Evolutionary conservation across 176 grass and related monocot genomes (phyloP).

Genomic region (sorghum (Sorghum bicolor)): DNA sequence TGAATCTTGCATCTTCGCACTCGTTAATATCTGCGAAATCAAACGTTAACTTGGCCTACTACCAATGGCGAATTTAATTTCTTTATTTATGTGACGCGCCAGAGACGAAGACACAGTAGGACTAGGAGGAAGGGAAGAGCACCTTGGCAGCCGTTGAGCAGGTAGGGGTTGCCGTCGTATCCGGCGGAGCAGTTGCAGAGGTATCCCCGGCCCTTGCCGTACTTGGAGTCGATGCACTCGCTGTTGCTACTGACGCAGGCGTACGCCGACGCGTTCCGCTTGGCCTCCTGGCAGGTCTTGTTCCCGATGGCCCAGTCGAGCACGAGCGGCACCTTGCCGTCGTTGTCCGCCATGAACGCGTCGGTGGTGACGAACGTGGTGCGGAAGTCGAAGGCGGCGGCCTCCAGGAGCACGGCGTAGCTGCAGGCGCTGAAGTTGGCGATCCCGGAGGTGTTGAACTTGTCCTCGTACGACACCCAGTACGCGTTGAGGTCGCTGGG

Average conservation of each 20-base stretch:
- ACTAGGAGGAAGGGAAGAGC: neutral
- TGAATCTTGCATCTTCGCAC: constrained; percentile 25
- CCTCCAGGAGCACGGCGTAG: constrained; percentile 60
- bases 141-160: constrained; percentile 58
- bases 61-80: neutral
- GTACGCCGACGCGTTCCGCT: constrained; percentile 31
- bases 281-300: constrained; percentile 43
- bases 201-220: constrained; percentile 49
- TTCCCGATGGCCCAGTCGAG: constrained; percentile 73
- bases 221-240: constrained; percentile 42
- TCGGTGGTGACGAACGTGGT: constrained; percentile 41
- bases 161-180: constrained; percentile 69
- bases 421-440: constrained; percentile 35
- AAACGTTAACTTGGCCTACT: neutral
- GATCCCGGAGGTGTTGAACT: constrained; percentile 30
- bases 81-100: no score
- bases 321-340: constrained; percentile 38
- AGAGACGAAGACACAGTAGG: neutral
- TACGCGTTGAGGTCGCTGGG: constrained; percentile 40
- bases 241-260: constrained; percentile 50
- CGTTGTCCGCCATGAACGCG: constrained; percentile 22
- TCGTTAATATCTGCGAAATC: constrained; percentile 57
- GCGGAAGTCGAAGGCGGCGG: constrained; percentile 51
- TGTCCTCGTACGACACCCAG: constrained; percentile 34
- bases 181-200: constrained; percentile 68